Evolutionary conservation across 495 filamentous ascomycete species (phyloP), one percentile per base, ranked within the genome.

Genomic region (Aspergillus wentii): DNA sequence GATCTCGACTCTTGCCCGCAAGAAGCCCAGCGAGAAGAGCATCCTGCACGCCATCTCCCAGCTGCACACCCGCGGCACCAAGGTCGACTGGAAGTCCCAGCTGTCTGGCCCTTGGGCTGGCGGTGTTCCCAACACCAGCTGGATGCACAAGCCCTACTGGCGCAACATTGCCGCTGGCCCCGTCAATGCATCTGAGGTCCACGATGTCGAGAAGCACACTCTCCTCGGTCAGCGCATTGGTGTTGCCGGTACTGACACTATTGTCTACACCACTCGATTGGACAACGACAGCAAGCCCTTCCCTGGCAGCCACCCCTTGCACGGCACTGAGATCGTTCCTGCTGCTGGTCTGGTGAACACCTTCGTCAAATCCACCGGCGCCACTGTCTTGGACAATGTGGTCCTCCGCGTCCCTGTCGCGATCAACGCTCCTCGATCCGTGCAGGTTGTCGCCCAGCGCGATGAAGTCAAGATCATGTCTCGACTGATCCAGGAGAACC

Each of bases 111-210:
- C 14, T 36, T 76, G 30, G 67, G 59, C 33, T 56, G 68, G 36
- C 43, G 72, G 30, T 61, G 69, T 44, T 45, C 70, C 43, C 67
- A 72, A 43, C 49, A 63, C 56, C 7, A 35, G 64, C 6, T 82
- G 78, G 78, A 35, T 14, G 33, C 68, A 78, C 45, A 55, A 57
- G 21, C 63, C 59, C 30, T 72, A 71, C 46, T 79, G 74, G 74
- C 66, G 72, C 27, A 67, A 77, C 30, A 40, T 66, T 18, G 33
- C 30, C n/a, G 50, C 45, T 21, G 48, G 47, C 15, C 16, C 41
- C n/a, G 26, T 32, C 10, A 13, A 17, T 19, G 9, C 25, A 15
- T 4, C 35, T 3, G 3, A 39, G 13, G 23, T 21, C 9, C 63
- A 62, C 25, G 62, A 66, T 37, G 45, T 56, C 5, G 41, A 56